phyloP scores from a whole-genome alignment of 768 basidiomycete genomes.

The Termitomyces sp. region DNA sequence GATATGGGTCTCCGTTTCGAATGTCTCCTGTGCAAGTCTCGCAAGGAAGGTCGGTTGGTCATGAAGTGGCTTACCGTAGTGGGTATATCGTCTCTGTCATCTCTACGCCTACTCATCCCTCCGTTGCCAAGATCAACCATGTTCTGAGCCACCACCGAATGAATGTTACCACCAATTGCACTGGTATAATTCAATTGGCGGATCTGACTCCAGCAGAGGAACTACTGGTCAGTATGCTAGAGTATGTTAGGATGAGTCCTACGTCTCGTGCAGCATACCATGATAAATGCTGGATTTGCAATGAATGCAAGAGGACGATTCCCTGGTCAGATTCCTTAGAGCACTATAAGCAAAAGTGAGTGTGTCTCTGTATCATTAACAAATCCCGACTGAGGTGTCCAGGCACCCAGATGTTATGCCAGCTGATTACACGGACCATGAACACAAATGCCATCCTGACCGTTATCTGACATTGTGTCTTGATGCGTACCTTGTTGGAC shows the following conservation, averaged over 20 bases:
- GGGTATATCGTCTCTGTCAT: neutral
- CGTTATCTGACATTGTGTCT: conserved; percentile 2
- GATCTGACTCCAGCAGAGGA: neutral
- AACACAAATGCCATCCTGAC: neutral
- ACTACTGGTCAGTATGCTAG: neutral
- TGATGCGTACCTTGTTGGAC: neutral
- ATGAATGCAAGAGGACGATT: conserved; percentile 2
- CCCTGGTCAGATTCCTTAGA: conserved; percentile 1
- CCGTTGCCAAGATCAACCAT: neutral
- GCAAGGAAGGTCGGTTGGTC: conserved; percentile 6
- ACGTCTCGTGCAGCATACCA: neutral
- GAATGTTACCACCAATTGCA: neutral
- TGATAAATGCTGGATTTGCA: conserved; percentile 2
- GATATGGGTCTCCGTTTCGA: conserved; percentile 3
- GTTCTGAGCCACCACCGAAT: neutral
- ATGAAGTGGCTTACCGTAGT: conserved; percentile 14
- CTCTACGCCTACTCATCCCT: neutral
- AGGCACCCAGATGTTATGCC: conserved; percentile 3
- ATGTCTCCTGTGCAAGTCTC: conserved; percentile 4
- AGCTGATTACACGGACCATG: neutral
- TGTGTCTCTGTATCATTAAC: neutral
- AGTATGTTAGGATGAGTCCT: conserved; percentile 4
- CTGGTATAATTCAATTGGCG: neutral
- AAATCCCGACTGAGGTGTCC: neutral
- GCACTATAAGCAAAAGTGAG: conserved; percentile 2